Conservation (phyloP, 2,329 filamentous ascomycete genomes). For the Alternaria hordeiaustralica region DNA sequence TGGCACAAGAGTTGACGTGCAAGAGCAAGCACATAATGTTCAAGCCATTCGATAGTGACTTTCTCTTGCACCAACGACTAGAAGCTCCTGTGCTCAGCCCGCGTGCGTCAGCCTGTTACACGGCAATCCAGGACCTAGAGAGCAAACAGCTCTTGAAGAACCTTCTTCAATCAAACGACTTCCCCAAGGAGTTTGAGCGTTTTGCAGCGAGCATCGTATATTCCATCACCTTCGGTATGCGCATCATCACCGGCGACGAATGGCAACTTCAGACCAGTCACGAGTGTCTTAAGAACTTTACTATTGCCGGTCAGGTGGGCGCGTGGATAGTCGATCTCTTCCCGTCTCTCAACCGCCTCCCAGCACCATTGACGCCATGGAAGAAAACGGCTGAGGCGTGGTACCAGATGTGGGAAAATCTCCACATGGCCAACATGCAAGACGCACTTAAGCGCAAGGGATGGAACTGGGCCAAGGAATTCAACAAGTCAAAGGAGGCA, state of each 20-base stretch:
- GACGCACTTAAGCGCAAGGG: constrained; percentile 14
- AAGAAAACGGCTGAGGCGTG: constrained; percentile 25
- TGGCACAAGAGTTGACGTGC: constrained; percentile 58
- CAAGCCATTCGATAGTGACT: constrained; percentile 46
- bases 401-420: constrained; percentile 15
- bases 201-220: constrained; percentile 50
- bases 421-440: constrained; percentile 25
- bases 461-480: constrained; percentile 26
- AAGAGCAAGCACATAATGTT: constrained; percentile 50
- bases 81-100: constrained; percentile 43
- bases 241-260: constrained; percentile 34
- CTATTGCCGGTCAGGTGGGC: constrained; percentile 37
- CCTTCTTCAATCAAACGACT: constrained; percentile 34
- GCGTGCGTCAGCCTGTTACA: constrained; percentile 40
- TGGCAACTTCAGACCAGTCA: constrained; percentile 22
- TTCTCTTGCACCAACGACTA: constrained; percentile 50
- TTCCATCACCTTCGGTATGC: constrained; percentile 47
- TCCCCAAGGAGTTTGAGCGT: constrained; percentile 46
- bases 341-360: constrained; percentile 52
- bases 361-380: constrained; percentile 43
- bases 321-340: constrained; percentile 52
- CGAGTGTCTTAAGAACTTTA: constrained; percentile 21
- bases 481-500: constrained; percentile 6
- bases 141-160: constrained; percentile 52
- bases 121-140: constrained; percentile 53